phyloP scores from a whole-genome alignment of 2,329 filamentous ascomycete genomes.

The Herpotrichia juniperi region DNA sequence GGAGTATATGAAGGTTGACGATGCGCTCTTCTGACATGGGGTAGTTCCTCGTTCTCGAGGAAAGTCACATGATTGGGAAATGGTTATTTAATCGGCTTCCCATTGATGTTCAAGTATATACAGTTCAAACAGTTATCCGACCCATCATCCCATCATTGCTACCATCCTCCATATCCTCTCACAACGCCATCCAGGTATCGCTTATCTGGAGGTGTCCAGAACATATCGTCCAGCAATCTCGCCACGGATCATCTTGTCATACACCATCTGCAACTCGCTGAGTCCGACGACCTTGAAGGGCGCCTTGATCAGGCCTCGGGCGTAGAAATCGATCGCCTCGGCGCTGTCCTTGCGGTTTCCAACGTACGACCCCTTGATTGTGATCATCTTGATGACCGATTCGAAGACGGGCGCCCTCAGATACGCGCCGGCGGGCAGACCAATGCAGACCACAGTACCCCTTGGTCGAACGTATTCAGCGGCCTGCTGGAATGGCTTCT shows the following conservation, averaged over 20 bases:
- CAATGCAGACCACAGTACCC: constrained; percentile 86
- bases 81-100: no score
- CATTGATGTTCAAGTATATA: no score
- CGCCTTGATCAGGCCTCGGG: constrained; percentile 80
- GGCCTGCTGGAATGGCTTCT: constrained; percentile 96
- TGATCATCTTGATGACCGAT: constrained; percentile 87
- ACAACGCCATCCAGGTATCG: no score
- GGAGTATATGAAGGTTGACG: no score
- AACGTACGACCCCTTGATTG: constrained; percentile 91
- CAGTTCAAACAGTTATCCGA: no score
- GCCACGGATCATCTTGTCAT: constrained; percentile 69
- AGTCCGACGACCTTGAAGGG: constrained; percentile 87
- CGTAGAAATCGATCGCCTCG: constrained; percentile 91
- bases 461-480: constrained; percentile 83
- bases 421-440: constrained; percentile 77
- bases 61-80: no score
- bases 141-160: no score
- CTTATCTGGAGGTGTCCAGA: constrained; percentile 67
- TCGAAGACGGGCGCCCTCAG: constrained; percentile 87
- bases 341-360: constrained; percentile 87
- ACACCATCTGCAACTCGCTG: constrained; percentile 80
- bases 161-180: no score
- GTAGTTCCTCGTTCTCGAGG: no score
- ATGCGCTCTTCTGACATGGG: no score
- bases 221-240: constrained; percentile 81